These are phyloP conservation scores for Gonium pectorale DNA, from an alignment of 139 green algal genomes.

Conservation along the genomic window DNA sequence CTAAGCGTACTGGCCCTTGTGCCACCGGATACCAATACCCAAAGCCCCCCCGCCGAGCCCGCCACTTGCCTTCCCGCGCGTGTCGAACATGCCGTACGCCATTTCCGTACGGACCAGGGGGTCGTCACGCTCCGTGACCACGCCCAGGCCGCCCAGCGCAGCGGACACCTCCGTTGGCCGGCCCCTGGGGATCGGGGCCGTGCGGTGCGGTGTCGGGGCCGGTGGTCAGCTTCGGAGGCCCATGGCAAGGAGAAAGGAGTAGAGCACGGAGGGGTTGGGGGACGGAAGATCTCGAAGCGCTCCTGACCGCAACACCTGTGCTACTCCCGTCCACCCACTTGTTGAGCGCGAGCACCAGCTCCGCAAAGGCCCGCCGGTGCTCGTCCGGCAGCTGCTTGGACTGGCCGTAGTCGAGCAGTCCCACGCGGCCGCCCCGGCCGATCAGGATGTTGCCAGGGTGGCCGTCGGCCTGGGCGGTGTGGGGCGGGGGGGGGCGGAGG, in stretches of 20 bases:
- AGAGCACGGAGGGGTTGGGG: background rate
- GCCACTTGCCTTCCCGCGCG: slow-evolving; percentile 70
- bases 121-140: slow-evolving; percentile 77
- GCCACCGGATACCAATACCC: background rate
- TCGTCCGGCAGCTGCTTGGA: slow-evolving; percentile 88
- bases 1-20: too few relatives aligned
- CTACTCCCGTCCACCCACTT: slow-evolving; percentile 60
- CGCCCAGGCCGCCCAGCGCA: slow-evolving; percentile 68
- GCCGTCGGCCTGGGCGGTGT: slow-evolving; percentile 66
- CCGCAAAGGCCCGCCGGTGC: slow-evolving; percentile 77
- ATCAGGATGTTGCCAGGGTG: slow-evolving; percentile 95
- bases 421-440: slow-evolving; percentile 79
- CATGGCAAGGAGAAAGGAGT: background rate
- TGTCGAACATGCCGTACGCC: slow-evolving; percentile 96
- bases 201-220: too few relatives aligned
- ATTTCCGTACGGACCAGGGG: slow-evolving; percentile 74
- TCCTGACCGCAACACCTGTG: too few relatives aligned
- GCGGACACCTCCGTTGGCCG: slow-evolving; percentile 51
- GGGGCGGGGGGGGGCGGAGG: background rate
- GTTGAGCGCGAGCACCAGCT: slow-evolving; percentile 82
- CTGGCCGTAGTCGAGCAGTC: slow-evolving; percentile 96
- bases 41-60: too few relatives aligned
- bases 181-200: slow-evolving; percentile 61
- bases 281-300: too few relatives aligned
- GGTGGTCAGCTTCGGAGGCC: too few relatives aligned